Conservation (phyloP, 495 filamentous ascomycete genomes). For the Chaetomidium leptoderma region DNA sequence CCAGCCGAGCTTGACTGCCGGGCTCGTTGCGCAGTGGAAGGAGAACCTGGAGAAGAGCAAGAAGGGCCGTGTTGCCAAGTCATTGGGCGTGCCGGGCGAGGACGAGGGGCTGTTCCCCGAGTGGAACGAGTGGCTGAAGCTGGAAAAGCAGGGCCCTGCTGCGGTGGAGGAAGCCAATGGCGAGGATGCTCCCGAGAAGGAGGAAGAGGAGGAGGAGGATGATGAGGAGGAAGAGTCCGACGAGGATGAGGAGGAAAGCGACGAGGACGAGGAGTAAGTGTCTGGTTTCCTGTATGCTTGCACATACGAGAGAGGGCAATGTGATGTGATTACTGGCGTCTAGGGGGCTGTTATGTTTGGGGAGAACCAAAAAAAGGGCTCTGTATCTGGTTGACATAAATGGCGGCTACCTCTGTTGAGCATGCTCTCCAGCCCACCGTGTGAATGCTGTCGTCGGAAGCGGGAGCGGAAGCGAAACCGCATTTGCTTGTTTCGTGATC, state of each 20-base stretch:
- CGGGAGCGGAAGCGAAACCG: too few relatives aligned
- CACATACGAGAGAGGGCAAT: neutral
- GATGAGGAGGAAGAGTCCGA: constrained; percentile 19
- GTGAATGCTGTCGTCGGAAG: too few relatives aligned
- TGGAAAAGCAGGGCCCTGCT: constrained; percentile 64
- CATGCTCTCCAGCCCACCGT: too few relatives aligned
- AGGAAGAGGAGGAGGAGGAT: constrained; percentile 15
- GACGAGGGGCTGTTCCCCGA: constrained; percentile 93
- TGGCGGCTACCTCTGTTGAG: too few relatives aligned
- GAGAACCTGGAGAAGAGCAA: constrained; percentile 69
- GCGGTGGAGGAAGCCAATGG: constrained; percentile 23
- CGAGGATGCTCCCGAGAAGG: constrained; percentile 20
- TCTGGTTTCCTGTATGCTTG: neutral
- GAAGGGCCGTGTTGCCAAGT: constrained; percentile 76
- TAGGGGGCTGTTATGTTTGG: neutral
- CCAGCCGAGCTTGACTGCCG: constrained; percentile 69
- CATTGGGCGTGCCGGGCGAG: constrained; percentile 76
- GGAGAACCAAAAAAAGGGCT: constrained; percentile 2
- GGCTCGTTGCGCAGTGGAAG: constrained; percentile 76
- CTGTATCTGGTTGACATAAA: too few relatives aligned
- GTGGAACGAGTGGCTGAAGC: constrained; percentile 81
- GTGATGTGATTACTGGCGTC: constrained; percentile 4
- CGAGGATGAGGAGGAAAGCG: constrained; percentile 10
- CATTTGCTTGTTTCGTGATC: neutral
- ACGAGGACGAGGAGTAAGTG: constrained; percentile 4